Evolutionary conservation across 176 grass and related monocot genomes (phyloP).

Genomic region (Secale cereale): DNA sequence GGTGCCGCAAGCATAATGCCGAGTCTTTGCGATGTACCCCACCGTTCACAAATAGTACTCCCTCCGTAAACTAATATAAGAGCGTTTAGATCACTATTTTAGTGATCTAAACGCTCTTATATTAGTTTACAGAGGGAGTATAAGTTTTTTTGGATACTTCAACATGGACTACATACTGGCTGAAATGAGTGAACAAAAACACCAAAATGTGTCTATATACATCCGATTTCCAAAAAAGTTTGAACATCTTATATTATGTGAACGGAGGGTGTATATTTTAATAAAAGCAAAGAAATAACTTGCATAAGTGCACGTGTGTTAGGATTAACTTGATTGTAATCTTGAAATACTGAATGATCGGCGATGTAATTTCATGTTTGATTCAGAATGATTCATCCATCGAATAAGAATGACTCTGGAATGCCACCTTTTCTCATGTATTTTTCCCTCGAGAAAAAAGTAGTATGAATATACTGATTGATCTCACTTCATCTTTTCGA

Average conservation of each 20-base stretch:
- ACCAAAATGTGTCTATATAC: too few species aligned
- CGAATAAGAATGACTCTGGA: neutral
- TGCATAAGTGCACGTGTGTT: neutral
- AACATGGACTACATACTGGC: too few species aligned
- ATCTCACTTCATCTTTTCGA: neutral
- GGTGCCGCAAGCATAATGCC: neutral
- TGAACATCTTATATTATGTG: too few species aligned
- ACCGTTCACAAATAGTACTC: too few species aligned
- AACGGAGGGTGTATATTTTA: neutral
- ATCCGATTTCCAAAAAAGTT: too few species aligned
- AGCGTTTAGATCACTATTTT: too few species aligned
- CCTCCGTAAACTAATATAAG: too few species aligned
- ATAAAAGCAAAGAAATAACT: neutral
- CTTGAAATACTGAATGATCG: neutral
- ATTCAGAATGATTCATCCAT: conserved; percentile 3
- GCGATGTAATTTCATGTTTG: conserved; percentile 9
- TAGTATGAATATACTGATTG: neutral
- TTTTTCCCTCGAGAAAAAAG: neutral
- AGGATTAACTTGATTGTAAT: neutral
- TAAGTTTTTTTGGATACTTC: too few species aligned
- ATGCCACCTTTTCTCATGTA: neutral
- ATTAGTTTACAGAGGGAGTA: too few species aligned
- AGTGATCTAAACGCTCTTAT: too few species aligned
- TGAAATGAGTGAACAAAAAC: too few species aligned
- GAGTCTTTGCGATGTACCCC: neutral